phyloP scores from a whole-genome alignment of 169 alveolate genomes.

The Amoebophrya sp. region DNA sequence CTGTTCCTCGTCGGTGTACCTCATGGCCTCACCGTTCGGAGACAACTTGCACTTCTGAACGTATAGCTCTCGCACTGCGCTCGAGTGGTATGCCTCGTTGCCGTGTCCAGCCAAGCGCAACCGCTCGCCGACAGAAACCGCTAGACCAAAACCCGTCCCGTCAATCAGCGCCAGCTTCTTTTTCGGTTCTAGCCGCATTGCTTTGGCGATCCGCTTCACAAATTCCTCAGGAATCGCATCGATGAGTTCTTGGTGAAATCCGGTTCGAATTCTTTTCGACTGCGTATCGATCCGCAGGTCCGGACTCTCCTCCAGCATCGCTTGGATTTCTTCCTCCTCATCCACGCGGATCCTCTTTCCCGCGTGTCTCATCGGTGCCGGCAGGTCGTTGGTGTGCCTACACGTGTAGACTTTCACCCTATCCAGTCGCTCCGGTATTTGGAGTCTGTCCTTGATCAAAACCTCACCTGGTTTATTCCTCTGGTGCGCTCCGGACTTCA shows the following conservation, averaged over 20 bases:
- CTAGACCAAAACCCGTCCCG: no score
- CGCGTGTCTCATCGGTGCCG: neutral
- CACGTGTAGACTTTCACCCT: neutral
- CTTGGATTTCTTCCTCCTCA: no score
- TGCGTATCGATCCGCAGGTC: no score
- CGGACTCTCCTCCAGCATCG: no score
- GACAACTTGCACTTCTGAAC: neutral
- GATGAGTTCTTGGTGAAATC: no score
- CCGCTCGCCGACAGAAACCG: neutral
- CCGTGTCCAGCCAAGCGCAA: neutral
- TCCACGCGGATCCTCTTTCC: no score
- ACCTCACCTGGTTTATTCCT: neutral
- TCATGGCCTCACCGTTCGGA: neutral
- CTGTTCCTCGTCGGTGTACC: neutral
- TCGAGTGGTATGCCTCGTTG: neutral
- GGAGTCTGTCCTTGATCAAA: no score
- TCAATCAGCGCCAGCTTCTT: no score
- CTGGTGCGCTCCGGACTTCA: neutral
- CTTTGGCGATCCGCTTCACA: no score
- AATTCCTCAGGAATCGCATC: no score
- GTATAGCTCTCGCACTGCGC: neutral
- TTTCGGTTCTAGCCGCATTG: no score
- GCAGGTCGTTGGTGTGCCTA: neutral
- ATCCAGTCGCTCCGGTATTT: neutral
- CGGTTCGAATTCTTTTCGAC: no score